phyloP scores from a whole-genome alignment of 2,329 filamentous ascomycete genomes.

The Ceratocystis lukuohia region DNA sequence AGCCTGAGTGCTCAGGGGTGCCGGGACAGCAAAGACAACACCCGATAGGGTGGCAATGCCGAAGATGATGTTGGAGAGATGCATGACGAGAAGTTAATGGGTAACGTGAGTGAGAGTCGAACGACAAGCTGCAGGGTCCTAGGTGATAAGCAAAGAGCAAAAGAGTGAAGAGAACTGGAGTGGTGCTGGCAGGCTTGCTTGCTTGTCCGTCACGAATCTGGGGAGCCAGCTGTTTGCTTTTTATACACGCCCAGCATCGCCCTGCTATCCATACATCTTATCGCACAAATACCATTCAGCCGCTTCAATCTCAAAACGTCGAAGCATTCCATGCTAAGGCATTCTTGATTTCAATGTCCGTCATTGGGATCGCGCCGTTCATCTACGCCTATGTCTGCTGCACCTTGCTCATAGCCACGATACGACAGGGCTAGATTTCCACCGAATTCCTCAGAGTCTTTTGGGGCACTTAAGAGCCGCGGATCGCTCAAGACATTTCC shows the following conservation, averaged over 20 bases:
- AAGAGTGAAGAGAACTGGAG: background rate
- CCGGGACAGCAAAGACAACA: background rate
- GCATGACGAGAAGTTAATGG: background rate
- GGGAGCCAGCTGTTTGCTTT: background rate
- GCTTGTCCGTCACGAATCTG: no score
- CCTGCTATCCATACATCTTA: background rate
- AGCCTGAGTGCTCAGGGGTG: background rate
- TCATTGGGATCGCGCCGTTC: background rate
- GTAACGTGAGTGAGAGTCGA: background rate
- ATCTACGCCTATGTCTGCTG: no score
- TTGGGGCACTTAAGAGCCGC: background rate
- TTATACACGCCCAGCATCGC: background rate
- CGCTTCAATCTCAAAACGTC: background rate
- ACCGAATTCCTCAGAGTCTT: background rate
- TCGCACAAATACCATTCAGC: background rate
- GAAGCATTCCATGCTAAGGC: background rate
- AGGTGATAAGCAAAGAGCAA: background rate
- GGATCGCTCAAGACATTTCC: background rate
- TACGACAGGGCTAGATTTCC: background rate
- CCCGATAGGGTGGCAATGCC: slow-evolving; percentile 2
- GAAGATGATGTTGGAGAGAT: background rate
- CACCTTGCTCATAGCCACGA: no score
- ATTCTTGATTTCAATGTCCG: background rate
- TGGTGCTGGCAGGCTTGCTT: background rate
- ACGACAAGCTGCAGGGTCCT: background rate